Evolutionary conservation across 345 rosid species (phyloP).

Genomic region (Linum trigynum): DNA sequence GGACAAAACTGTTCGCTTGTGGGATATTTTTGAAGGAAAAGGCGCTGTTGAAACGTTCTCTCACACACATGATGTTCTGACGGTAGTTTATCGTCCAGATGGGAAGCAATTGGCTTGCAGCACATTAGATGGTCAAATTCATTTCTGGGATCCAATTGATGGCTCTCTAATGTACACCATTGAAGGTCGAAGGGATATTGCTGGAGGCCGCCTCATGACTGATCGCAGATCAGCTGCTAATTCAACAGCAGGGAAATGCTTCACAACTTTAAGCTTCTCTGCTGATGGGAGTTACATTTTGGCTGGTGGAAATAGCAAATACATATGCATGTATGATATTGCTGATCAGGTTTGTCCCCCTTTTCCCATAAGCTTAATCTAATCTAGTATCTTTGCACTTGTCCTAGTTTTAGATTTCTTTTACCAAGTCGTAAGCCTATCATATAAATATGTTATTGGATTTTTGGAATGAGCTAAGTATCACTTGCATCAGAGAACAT

Average conservation of each 20-base stretch:
- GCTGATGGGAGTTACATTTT: conserved; percentile 93
- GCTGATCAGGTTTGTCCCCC: conserved; percentile 70
- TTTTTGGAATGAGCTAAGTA: background rate
- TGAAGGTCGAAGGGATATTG: conserved; percentile 93
- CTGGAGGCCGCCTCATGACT: conserved; percentile 87
- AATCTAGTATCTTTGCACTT: background rate
- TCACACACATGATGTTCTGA: conserved; percentile 87
- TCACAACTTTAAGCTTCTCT: conserved; percentile 78
- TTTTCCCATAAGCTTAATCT: background rate
- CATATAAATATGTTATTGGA: background rate
- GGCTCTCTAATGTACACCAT: conserved; percentile 83
- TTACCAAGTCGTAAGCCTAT: too few species aligned
- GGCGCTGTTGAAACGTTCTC: conserved; percentile 77
- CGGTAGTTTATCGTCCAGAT: conserved; percentile 87
- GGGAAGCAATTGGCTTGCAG: conserved; percentile 86
- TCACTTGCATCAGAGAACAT: background rate
- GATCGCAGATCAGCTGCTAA: conserved; percentile 91
- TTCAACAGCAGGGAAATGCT: conserved; percentile 91
- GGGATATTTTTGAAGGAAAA: conserved; percentile 94
- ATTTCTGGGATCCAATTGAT: conserved; percentile 94
- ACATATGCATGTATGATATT: conserved; percentile 91
- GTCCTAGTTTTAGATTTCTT: background rate
- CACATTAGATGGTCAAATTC: conserved; percentile 88
- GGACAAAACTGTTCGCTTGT: conserved; percentile 85
- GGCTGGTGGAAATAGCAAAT: conserved; percentile 96